phyloP scores from a whole-genome alignment of 495 filamentous ascomycete genomes.

The Niebla homalea region DNA sequence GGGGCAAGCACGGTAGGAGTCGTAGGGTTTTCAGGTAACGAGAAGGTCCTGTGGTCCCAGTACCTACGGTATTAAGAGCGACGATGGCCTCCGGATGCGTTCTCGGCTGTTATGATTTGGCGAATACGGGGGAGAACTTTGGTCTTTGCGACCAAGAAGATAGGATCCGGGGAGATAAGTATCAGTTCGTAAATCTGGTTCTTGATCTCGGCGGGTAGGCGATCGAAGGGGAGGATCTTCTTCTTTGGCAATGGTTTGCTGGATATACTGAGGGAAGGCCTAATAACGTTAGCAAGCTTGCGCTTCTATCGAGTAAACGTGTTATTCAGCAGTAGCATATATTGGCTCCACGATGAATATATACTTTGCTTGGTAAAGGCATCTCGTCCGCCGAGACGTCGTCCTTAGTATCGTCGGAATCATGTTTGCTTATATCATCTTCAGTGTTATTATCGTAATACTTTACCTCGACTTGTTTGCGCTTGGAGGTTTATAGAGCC shows the following conservation, averaged over 20 bases:
- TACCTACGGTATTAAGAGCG: background rate
- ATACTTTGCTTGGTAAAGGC: too few species aligned
- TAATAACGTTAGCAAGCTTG: too few species aligned
- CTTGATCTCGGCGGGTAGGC: slow-evolving; percentile 8
- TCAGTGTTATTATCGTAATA: slow-evolving; percentile 6
- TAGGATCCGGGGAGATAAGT: background rate
- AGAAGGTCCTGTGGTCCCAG: too few species aligned
- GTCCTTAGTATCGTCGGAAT: too few species aligned
- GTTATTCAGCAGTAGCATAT: too few species aligned
- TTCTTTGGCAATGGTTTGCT: slow-evolving; percentile 4
- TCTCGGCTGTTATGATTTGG: background rate
- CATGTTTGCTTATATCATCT: too few species aligned
- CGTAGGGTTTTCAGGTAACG: too few species aligned
- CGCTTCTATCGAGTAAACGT: background rate
- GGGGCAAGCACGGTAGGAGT: background rate
- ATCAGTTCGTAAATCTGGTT: slow-evolving; percentile 6
- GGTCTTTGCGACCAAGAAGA: background rate
- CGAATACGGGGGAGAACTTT: background rate
- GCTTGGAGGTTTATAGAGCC: background rate
- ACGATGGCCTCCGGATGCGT: background rate
- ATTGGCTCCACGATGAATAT: too few species aligned
- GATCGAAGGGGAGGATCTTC: slow-evolving; percentile 9
- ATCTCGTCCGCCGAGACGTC: too few species aligned
- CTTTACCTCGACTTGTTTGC: slow-evolving; percentile 2
- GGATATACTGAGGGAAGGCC: background rate